These are phyloP conservation scores for Populus tremula DNA, from an alignment of 345 rosid species.

Conservation along the genomic window DNA sequence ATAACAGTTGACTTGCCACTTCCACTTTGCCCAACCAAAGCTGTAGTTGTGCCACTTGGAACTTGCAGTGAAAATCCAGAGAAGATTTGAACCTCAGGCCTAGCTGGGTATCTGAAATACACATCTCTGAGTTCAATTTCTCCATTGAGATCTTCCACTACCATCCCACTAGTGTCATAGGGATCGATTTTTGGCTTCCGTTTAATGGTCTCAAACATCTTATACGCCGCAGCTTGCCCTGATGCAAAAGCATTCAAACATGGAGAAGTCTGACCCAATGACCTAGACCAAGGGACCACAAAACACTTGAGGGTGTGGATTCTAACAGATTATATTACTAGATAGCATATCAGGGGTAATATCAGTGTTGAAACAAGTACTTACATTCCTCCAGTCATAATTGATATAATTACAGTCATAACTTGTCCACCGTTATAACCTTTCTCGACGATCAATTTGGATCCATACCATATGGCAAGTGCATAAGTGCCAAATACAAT, in stretches of 20 bases:
- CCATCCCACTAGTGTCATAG: constrained; percentile 41
- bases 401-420: constrained; percentile 57
- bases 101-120: constrained; percentile 63
- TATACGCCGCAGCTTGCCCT: constrained; percentile 67
- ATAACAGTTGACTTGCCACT: constrained; percentile 75
- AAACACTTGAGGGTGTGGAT: background rate
- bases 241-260: constrained; percentile 59
- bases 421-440: constrained; percentile 80
- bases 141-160: constrained; percentile 46
- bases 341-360: background rate
- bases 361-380: background rate
- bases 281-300: constrained; percentile 29
- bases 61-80: constrained; percentile 55
- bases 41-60: constrained; percentile 55
- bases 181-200: constrained; percentile 54
- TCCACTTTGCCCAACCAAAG: constrained; percentile 76
- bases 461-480: constrained; percentile 74
- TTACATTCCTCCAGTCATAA: constrained; percentile 81
- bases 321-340: background rate
- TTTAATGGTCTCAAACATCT: constrained; percentile 68
- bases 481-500: constrained; percentile 52
- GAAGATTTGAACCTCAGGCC: constrained; percentile 64
- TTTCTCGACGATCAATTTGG: constrained; percentile 51
- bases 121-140: constrained; percentile 61
- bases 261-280: constrained; percentile 67